Evolutionary conservation across 2,329 filamentous ascomycete species (phyloP).

Genomic region (Stemphylium lycopersici): DNA sequence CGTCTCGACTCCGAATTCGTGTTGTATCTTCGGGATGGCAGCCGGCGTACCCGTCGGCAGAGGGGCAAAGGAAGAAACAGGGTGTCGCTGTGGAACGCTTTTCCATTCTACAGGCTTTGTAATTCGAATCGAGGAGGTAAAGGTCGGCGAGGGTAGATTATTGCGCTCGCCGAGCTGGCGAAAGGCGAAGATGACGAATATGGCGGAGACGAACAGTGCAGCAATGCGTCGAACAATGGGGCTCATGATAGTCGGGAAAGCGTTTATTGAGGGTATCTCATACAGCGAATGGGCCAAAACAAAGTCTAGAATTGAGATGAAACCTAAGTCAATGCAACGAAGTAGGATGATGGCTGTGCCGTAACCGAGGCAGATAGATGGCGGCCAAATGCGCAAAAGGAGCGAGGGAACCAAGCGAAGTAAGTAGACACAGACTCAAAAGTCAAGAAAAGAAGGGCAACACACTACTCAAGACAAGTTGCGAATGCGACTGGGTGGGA

Average conservation of each 20-base stretch:
- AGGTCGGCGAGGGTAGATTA: conserved; percentile 27
- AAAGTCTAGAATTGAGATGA: background rate
- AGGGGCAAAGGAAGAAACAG: conserved; percentile 38
- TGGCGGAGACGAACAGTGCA: conserved; percentile 33
- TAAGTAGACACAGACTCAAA: background rate
- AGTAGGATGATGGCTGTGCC: background rate
- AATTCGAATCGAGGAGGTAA: conserved; percentile 34
- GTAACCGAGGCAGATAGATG: background rate
- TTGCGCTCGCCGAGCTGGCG: conserved; percentile 33
- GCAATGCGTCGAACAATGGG: conserved; percentile 38
- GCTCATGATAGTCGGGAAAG: conserved; percentile 29
- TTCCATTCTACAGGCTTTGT: conserved; percentile 44
- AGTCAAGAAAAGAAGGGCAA: background rate
- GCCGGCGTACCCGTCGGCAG: conserved; percentile 40
- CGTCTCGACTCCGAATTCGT: conserved; percentile 45
- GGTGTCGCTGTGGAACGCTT: conserved; percentile 37
- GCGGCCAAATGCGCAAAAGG: conserved; percentile 1
- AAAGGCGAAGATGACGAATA: conserved; percentile 39
- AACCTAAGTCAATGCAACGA: background rate
- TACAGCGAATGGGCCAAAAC: background rate
- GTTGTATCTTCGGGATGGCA: conserved; percentile 47
- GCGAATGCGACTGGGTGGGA: conserved; percentile 2
- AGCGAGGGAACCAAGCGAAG: background rate
- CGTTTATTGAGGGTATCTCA: conserved; percentile 7
- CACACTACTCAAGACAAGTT: background rate